Evolutionary conservation across 768 basidiomycete genomes (phyloP).

Genomic region (Mycena maculata): DNA sequence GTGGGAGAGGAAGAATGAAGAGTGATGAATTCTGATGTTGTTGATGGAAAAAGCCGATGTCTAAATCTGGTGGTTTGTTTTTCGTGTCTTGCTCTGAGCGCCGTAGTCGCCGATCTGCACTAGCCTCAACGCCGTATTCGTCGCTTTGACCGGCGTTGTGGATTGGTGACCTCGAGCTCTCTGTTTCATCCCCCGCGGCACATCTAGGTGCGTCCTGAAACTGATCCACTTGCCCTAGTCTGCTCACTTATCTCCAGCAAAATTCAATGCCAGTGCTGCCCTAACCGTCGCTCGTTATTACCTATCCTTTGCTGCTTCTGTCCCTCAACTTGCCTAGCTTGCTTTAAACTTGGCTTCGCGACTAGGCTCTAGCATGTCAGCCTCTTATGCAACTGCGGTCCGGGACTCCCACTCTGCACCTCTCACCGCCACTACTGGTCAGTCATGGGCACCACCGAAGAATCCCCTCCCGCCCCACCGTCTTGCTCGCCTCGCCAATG

Average conservation of each 20-base stretch:
- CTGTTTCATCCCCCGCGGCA: background rate
- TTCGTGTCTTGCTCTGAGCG: too few species aligned
- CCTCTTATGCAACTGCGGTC: constrained; percentile 31
- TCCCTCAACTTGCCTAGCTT: too few species aligned
- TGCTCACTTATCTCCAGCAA: background rate
- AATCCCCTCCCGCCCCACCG: constrained; percentile 80
- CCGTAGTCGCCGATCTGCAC: too few species aligned
- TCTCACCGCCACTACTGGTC: constrained; percentile 39
- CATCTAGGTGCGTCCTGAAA: background rate
- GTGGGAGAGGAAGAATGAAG: too few species aligned
- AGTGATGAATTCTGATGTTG: too few species aligned
- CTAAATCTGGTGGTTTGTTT: too few species aligned
- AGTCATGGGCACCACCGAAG: constrained; percentile 73
- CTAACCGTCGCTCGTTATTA: constrained; percentile 10
- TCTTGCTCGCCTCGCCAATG: constrained; percentile 86
- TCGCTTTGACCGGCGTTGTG: background rate
- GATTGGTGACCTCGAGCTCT: background rate
- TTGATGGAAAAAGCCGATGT: too few species aligned
- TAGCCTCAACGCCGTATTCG: too few species aligned
- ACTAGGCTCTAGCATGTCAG: background rate
- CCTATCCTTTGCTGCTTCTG: constrained; percentile 9
- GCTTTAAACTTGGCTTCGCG: background rate
- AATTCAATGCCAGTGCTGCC: constrained; percentile 19
- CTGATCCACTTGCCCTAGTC: background rate
- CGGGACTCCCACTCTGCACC: constrained; percentile 38